These are phyloP conservation scores for Fusarium nygamai DNA, from an alignment of 2,329 filamentous ascomycete species.

Conservation along the genomic window DNA sequence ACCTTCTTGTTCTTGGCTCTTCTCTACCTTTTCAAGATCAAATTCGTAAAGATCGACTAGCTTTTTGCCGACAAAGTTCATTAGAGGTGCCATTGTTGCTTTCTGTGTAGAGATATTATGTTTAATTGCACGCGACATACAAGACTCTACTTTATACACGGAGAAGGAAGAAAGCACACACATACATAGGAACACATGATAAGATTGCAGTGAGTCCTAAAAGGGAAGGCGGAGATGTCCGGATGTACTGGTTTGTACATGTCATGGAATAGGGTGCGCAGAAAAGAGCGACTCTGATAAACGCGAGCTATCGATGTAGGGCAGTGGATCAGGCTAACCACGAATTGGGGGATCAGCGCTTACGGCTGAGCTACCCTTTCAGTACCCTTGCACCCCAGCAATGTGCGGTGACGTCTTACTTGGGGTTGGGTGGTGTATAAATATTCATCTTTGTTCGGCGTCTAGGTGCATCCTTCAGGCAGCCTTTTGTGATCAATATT, in stretches of 20 bases:
- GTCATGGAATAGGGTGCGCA: not conserved
- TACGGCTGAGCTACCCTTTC: not conserved
- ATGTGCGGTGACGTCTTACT: not conserved
- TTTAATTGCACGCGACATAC: not conserved
- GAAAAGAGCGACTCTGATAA: not conserved
- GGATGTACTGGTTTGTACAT: not conserved
- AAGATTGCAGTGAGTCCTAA: not conserved
- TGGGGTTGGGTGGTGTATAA: not conserved
- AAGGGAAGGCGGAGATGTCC: not conserved
- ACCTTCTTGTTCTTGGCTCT: too few relatives aligned
- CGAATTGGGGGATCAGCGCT: not conserved
- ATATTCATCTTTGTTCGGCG: not conserved
- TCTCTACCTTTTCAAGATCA: too few relatives aligned
- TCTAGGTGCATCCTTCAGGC: not conserved
- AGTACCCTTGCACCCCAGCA: not conserved
- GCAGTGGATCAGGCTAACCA: not conserved
- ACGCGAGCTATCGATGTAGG: not conserved
- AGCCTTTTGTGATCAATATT: not conserved
- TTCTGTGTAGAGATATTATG: not conserved
- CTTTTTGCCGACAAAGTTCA: not conserved
- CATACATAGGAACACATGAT: not conserved
- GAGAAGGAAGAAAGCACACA: not conserved
- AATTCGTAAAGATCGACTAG: not conserved
- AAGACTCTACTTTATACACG: not conserved
- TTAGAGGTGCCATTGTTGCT: not conserved